phyloP scores from a whole-genome alignment of 139 green algal genomes.

The Zygnema circumcarinatum region DNA sequence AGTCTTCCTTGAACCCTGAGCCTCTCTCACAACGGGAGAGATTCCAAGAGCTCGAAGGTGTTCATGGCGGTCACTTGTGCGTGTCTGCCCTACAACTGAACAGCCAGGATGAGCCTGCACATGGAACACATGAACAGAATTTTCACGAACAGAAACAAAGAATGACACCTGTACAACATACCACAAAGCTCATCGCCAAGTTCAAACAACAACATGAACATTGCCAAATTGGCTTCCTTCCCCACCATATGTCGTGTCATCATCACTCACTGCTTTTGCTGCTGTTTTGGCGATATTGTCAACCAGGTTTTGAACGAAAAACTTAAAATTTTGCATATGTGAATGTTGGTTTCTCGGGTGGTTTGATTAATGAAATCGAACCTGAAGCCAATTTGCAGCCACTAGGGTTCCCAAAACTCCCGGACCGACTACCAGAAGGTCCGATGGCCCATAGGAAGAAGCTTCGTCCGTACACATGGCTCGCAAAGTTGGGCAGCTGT shows the following conservation, averaged over 20 bases:
- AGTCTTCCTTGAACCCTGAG: conserved; percentile 25
- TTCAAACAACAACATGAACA: too few species aligned
- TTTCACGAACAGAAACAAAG: conserved; percentile 60
- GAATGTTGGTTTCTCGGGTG: too few species aligned
- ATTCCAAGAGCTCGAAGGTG: conserved; percentile 80
- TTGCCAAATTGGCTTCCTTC: too few species aligned
- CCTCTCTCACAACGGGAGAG: conserved; percentile 63
- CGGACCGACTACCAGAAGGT: conserved; percentile 74
- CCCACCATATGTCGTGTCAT: too few species aligned
- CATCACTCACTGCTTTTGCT: too few species aligned
- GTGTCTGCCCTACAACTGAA: conserved; percentile 88
- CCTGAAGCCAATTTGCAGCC: conserved; percentile 37
- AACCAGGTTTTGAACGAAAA: too few species aligned
- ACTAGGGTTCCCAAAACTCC: conserved; percentile 71
- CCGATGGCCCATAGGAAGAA: background rate
- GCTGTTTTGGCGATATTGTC: too few species aligned
- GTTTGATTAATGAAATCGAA: too few species aligned
- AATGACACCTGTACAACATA: too few species aligned
- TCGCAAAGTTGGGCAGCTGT: too few species aligned
- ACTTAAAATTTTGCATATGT: too few species aligned
- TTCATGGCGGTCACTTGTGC: conserved; percentile 81
- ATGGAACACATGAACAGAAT: conserved; percentile 29
- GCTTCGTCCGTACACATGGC: background rate
- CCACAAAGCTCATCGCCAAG: too few species aligned
- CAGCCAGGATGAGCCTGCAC: conserved; percentile 54